These are phyloP conservation scores for Apiotrichum sp. DNA, from an alignment of 1,284 basidiomycete genomes.

Conservation along the genomic window DNA sequence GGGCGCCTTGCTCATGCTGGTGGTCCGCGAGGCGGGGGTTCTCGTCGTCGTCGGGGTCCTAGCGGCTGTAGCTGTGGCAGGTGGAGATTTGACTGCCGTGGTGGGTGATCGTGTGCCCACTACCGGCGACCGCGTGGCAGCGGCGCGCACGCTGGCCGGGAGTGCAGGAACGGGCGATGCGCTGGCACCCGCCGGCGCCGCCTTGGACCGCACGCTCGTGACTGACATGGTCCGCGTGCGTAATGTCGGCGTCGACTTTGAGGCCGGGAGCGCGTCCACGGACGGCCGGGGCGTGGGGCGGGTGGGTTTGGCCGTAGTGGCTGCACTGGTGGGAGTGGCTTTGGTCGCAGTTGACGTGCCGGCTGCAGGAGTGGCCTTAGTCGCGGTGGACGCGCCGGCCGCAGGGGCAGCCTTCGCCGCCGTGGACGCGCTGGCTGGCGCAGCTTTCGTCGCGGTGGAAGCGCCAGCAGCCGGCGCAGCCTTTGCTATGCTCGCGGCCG, in stretches of 20 bases:
- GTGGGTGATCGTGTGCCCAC: background rate
- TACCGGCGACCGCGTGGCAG: too few species aligned
- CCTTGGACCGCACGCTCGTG: constrained; percentile 3
- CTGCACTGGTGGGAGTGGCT: background rate
- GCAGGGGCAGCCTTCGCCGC: too few species aligned
- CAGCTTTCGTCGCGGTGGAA: too few species aligned
- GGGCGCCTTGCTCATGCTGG: constrained; percentile 1
- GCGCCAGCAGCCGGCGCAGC: background rate
- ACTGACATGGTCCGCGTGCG: constrained; percentile 9
- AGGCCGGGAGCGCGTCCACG: background rate
- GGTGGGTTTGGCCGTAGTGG: background rate
- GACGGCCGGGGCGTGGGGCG: background rate
- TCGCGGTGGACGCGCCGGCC: too few species aligned
- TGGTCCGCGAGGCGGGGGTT: background rate
- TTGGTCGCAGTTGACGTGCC: too few species aligned
- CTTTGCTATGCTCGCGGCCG: background rate
- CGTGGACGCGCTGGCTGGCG: too few species aligned
- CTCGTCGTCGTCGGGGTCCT: too few species aligned
- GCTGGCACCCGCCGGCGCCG: background rate
- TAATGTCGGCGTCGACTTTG: constrained; percentile 1
- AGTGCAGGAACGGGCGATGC: background rate
- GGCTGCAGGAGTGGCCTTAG: too few species aligned
- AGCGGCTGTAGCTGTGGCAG: background rate
- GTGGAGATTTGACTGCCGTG: background rate
- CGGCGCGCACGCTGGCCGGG: background rate